These are phyloP conservation scores for Saccharomycopsis lassenensis DNA, from an alignment of 805 yeast species.

Conservation along the genomic window DNA sequence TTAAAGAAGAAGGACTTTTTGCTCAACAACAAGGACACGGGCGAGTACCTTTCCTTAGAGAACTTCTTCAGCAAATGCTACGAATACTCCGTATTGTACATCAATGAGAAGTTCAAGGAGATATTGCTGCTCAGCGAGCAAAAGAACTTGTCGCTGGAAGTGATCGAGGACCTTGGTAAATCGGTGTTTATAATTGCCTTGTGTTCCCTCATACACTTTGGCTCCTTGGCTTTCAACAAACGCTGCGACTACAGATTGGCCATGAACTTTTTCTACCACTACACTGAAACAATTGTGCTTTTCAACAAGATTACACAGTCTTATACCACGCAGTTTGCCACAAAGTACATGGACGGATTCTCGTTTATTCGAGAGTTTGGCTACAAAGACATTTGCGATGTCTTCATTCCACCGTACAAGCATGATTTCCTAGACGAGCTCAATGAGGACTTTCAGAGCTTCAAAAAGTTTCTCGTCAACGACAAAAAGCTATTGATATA, in stretches of 20 bases:
- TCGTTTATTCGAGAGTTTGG: slow-evolving; percentile 9
- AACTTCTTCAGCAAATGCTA: slow-evolving; percentile 1
- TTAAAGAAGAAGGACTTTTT: slow-evolving; percentile 3
- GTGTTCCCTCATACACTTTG: slow-evolving; percentile 9
- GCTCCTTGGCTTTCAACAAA: slow-evolving; percentile 1
- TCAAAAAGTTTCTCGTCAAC: slow-evolving; percentile 4
- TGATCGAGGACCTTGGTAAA: not conserved
- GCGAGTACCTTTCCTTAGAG: not conserved
- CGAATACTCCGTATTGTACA: not conserved
- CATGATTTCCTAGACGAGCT: slow-evolving; percentile 6
- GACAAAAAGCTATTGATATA: not conserved
- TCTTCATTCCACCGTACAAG: slow-evolving; percentile 14
- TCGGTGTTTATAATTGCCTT: slow-evolving; percentile 5
- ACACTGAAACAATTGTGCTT: slow-evolving; percentile 2
- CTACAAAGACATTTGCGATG: slow-evolving; percentile 10
- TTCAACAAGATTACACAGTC: not conserved
- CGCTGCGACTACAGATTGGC: slow-evolving; percentile 5
- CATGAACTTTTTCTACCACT: slow-evolving; percentile 8
- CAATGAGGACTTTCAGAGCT: not conserved
- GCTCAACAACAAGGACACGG: not conserved
- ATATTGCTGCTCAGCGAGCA: not conserved
- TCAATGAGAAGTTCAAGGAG: slow-evolving; percentile 4
- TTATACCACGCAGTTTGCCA: not conserved
- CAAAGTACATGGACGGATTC: slow-evolving; percentile 13
- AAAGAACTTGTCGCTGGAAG: not conserved